Conservation (phyloP, 2,329 filamentous ascomycete genomes). For the Neocatenulostroma microsporum region DNA sequence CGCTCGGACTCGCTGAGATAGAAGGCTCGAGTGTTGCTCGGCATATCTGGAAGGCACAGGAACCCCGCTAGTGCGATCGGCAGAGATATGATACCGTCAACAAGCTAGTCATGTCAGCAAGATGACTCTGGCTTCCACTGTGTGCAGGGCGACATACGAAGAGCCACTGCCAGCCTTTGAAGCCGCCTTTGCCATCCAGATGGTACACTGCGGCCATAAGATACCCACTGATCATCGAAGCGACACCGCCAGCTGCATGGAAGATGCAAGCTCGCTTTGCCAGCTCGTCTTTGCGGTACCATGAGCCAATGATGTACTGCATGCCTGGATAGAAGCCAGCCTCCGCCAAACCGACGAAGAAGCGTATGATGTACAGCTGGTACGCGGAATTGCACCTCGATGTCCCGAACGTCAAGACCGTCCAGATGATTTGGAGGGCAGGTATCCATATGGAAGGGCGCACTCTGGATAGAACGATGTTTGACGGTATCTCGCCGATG, state of each 20-base stretch:
- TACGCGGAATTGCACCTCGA: constrained; percentile 34
- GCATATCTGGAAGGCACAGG: constrained; percentile 43
- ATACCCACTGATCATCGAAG: constrained; percentile 45
- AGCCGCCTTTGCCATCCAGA: constrained; percentile 36
- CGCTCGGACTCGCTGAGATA: constrained; percentile 40
- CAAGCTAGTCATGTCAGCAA: constrained; percentile 46
- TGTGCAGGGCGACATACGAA: constrained; percentile 46
- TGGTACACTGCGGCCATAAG: constrained; percentile 48
- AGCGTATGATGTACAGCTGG: constrained; percentile 42
- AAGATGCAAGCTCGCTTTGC: constrained; percentile 48
- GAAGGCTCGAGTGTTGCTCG: constrained; percentile 44
- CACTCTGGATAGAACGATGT: constrained; percentile 43
- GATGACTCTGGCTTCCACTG: constrained; percentile 45
- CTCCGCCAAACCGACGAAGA: constrained; percentile 46
- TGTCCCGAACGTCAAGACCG: constrained; percentile 41
- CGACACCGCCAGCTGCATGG: constrained; percentile 40
- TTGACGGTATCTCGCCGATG: constrained; percentile 38
- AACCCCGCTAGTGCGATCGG: constrained; percentile 46
- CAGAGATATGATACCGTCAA: constrained; percentile 48
- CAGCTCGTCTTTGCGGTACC: constrained; percentile 46
- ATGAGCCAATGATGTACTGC: constrained; percentile 46
- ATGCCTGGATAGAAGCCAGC: no score
- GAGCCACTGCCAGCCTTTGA: constrained; percentile 50
- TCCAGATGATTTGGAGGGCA: constrained; percentile 42
- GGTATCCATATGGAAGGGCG: constrained; percentile 44